Evolutionary conservation across 768 basidiomycete genomes (phyloP).

Genomic region (Steccherinum ochraceum): DNA sequence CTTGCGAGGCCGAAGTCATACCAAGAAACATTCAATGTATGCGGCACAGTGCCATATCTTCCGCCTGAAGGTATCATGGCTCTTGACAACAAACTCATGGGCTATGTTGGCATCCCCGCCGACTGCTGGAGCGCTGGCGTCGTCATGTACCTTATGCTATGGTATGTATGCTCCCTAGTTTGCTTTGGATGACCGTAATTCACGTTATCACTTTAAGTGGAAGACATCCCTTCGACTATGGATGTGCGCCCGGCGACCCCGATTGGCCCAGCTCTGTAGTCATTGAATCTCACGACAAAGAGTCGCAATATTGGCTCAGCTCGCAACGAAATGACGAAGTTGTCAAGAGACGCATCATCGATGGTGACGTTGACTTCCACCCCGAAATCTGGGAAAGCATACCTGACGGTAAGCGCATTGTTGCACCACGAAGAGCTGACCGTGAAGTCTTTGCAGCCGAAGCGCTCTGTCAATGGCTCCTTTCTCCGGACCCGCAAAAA

Average conservation of each 20-base stretch:
- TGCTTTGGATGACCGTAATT: neutral
- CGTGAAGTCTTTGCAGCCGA: constrained; percentile 37
- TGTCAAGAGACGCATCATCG: constrained; percentile 65
- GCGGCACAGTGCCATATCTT: constrained; percentile 82
- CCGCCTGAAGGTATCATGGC: constrained; percentile 83
- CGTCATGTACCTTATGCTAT: constrained; percentile 76
- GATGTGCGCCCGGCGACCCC: constrained; percentile 19
- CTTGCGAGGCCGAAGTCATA: constrained; percentile 73
- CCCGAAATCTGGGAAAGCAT: constrained; percentile 48
- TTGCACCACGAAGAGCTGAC: neutral
- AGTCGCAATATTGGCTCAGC: constrained; percentile 31
- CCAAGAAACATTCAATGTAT: constrained; percentile 80
- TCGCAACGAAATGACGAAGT: constrained; percentile 47
- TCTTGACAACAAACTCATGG: constrained; percentile 64
- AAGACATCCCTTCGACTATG: constrained; percentile 72
- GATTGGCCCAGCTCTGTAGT: constrained; percentile 12
- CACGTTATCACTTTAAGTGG: constrained; percentile 38
- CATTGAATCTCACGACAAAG: constrained; percentile 11
- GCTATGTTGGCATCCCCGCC: constrained; percentile 77
- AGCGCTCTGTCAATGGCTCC: constrained; percentile 50
- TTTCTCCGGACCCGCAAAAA: constrained; percentile 47
- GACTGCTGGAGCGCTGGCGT: constrained; percentile 89
- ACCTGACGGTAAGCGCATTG: constrained; percentile 44
- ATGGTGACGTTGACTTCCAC: constrained; percentile 52
- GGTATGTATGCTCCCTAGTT: constrained; percentile 40